Evolutionary conservation across 73 alveolate genomes (phyloP), one percentile per base, ranked within the genome.

Genomic region (Uronychia setigera): DNA sequence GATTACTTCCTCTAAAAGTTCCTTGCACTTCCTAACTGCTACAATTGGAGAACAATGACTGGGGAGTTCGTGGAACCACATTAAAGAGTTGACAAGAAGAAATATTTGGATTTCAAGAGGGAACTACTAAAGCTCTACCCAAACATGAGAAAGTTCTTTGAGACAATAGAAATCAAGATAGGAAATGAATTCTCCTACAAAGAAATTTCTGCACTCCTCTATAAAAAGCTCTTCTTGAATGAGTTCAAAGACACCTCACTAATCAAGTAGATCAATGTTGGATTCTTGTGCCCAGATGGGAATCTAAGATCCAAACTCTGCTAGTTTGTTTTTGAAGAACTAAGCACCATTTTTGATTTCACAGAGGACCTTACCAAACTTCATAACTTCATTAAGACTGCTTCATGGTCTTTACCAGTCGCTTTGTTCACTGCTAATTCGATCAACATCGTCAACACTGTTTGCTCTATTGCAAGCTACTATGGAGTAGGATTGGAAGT

Each of bases 401-500:
- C 92, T 29, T 58, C 81, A 29, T 88, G 94, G 94, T 74, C 88
- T 9, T 58, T 88, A 0, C 94, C 94, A 34, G 88, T 88, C 0
- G 92, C 86, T 74, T 59, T 88, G 19, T 86, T 82, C 84, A 81
- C 92, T 0, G 26, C 77, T 59, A 81, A 81, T 32, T 89, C 91
- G 33, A 83, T 88, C 31, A 88, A 88, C 33, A 84, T 88, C 33
- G 92, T 88, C 13, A 82, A 88, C 58, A 88, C 87, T 29, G 83
- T 88, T 1, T 88, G 94, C 58, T 82, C 94, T 0, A 82, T 88
- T 9, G 94, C 94, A n/a, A 60, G 78, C 58, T 83, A 88, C 32
- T 83, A 88, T 74, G 87, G 88, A 58, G 94, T 88, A 26, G 94
- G 94, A 0, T 85, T 88, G 57, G 94, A 88, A 33, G 94, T 88